Evolutionary conservation across 805 yeast genomes (phyloP).

Genomic region (Candida oleophila): DNA sequence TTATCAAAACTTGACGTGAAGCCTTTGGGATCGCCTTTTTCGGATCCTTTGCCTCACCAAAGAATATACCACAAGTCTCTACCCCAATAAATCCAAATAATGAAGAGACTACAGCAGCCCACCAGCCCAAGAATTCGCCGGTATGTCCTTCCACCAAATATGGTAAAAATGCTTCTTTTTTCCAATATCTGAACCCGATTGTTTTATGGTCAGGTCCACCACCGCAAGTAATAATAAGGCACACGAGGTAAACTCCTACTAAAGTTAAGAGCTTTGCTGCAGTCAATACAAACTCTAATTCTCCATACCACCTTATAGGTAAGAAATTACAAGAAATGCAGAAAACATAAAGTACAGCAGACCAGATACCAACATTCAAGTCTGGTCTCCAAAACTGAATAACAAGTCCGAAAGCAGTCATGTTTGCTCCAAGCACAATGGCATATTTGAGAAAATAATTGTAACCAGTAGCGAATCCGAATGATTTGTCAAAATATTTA

Average conservation of each 20-base stretch:
- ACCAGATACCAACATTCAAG: conserved; percentile 45
- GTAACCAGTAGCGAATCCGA: conserved; percentile 50
- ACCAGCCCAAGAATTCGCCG: conserved; percentile 26
- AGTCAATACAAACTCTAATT: conserved; percentile 27
- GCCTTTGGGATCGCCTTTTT: conserved; percentile 29
- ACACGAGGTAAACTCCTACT: conserved; percentile 38
- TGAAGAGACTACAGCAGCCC: conserved; percentile 57
- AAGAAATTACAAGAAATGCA: conserved; percentile 33
- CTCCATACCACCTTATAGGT: conserved; percentile 37
- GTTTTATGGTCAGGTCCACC: conserved; percentile 23
- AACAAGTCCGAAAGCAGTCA: conserved; percentile 48
- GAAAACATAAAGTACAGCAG: conserved; percentile 38
- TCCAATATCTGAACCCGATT: conserved; percentile 41
- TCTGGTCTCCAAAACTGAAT: conserved; percentile 43
- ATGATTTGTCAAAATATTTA: conserved; percentile 37
- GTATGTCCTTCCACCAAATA: conserved; percentile 18
- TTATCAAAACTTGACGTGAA: conserved; percentile 26
- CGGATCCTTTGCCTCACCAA: conserved; percentile 39
- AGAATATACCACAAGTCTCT: conserved; percentile 49
- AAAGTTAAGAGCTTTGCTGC: conserved; percentile 20
- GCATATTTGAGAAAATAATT: conserved; percentile 29
- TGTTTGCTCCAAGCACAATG: conserved; percentile 36
- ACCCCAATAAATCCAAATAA: conserved; percentile 55
- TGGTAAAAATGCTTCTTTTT: conserved; percentile 34
- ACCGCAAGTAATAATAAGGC: conserved; percentile 38